Base-by-base conservation (phyloP, 169 alveolate genomes). In the Besnoitia besnoiti region DNA sequence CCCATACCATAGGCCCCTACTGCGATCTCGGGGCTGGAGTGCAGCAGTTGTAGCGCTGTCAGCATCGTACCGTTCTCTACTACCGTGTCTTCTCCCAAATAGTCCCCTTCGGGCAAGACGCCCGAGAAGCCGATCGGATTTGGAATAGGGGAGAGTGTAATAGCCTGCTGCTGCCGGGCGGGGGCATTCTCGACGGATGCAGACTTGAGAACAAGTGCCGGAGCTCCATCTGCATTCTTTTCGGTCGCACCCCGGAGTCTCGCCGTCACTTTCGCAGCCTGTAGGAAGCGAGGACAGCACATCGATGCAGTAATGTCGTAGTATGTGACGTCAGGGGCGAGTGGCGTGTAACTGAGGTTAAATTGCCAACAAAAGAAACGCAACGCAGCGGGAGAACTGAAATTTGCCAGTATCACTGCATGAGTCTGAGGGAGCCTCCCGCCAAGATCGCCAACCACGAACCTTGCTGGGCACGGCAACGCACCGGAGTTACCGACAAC, bases 91-190 rank as follows among this genome's bases (percentile, higher is more conserved):
- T 73, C 84, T 27, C 84, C 84, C 5, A 73, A 44, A 39, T 33
- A 39, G 33, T n/a, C 16, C 4, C 46, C 46, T 33, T 37, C 84
- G 27, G 84, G 84, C 46, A 73, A 37, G 46, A 73, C 84, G 33
- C 84, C 84, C 4, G 84, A 73, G 33, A 10, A 73, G 40, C 49
- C 44, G 44, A 73, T 73, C 33, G 84, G 84, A 39, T 33, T 73
- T 33, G 84, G 84, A 33, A 73, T 73, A 39, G 84, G 84, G 33
- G 84, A 33, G 46, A 73, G 84, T 14, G 49, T 30, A 5, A 73
- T 73, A 10, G 40, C 49, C 84, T 73, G 84, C 84, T 73, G 84
- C 33, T 73, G 84, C 46, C 84, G 84, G 16, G 46, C 46, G 46
- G 49, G 84, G 46, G 84, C 84, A 7, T 24, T 8, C 5, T 39